phyloP scores from a whole-genome alignment of 2,329 filamentous ascomycete species.

The Penicillium digitatum region DNA sequence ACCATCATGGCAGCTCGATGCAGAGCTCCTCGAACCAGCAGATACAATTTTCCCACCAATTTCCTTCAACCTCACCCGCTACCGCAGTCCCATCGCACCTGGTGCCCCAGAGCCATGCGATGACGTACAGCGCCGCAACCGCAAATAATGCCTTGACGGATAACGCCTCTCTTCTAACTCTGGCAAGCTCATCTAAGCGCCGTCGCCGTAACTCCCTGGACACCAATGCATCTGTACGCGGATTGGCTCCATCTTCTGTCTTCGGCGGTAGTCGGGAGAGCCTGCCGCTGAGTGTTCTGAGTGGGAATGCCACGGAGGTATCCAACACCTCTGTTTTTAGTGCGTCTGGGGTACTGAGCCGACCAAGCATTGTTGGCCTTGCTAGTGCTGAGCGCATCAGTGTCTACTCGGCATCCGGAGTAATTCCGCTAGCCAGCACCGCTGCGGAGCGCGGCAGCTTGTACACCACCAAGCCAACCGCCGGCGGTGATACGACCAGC shows the following conservation, averaged over 20 bases:
- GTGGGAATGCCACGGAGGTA: slow-evolving; percentile 48
- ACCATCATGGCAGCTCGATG: slow-evolving; percentile 34
- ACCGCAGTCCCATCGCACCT: slow-evolving; percentile 60
- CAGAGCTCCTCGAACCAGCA: slow-evolving; percentile 39
- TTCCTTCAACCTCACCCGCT: slow-evolving; percentile 53
- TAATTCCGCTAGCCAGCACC: slow-evolving; percentile 52
- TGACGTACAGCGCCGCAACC: slow-evolving; percentile 58
- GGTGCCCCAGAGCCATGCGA: slow-evolving; percentile 48
- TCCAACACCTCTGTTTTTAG: slow-evolving; percentile 42
- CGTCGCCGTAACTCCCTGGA: slow-evolving; percentile 61
- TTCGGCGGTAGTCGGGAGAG: slow-evolving; percentile 63
- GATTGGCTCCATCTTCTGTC: slow-evolving; percentile 59
- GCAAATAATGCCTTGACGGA: slow-evolving; percentile 63
- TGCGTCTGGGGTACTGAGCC: slow-evolving; percentile 39
- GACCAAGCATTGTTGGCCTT: slow-evolving; percentile 53
- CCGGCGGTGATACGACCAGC: slow-evolving; percentile 65
- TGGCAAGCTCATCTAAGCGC: slow-evolving; percentile 62
- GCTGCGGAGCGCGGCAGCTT: slow-evolving; percentile 76
- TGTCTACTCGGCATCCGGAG: slow-evolving; percentile 72
- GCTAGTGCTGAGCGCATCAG: slow-evolving; percentile 58
- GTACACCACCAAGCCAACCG: slow-evolving; percentile 60
- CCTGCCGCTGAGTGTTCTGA: slow-evolving; percentile 59
- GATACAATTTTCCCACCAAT: slow-evolving; percentile 58
- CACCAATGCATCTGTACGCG: slow-evolving; percentile 63
- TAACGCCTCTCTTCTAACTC: slow-evolving; percentile 62